Conservation (phyloP, 2,329 filamentous ascomycete genomes). For the Penicillium sp. region DNA sequence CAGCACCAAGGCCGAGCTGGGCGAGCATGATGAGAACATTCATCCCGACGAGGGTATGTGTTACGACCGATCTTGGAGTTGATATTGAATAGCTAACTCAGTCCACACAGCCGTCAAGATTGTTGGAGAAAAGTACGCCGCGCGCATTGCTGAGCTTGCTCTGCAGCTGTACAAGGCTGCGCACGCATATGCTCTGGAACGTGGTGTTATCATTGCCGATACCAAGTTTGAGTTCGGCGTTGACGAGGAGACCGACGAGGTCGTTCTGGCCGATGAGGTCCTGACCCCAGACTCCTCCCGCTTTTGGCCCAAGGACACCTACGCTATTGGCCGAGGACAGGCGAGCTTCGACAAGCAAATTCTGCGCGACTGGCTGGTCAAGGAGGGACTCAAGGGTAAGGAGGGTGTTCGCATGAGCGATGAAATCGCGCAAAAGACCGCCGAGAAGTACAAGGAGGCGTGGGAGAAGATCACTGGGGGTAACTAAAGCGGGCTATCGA, state of each 20-base stretch:
- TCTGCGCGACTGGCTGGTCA: constrained; percentile 77
- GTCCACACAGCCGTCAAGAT: constrained; percentile 52
- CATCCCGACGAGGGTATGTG: constrained; percentile 60
- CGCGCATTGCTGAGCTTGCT: constrained; percentile 63
- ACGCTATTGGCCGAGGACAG: constrained; percentile 71
- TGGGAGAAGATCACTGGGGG: constrained; percentile 67
- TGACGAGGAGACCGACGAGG: constrained; percentile 61
- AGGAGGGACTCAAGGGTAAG: constrained; percentile 71
- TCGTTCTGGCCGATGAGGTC: constrained; percentile 80
- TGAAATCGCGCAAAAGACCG: constrained; percentile 67
- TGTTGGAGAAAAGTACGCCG: constrained; percentile 63
- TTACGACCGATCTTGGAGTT: background rate
- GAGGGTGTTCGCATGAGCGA: constrained; percentile 69
- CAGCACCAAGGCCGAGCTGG: constrained; percentile 78
- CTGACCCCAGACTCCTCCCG: constrained; percentile 79
- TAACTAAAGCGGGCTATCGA: constrained; percentile 32
- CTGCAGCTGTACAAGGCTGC: constrained; percentile 62
- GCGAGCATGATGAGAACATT: constrained; percentile 84
- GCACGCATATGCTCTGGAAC: constrained; percentile 45
- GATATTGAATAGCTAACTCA: constrained; percentile 6
- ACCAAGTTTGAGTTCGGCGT: constrained; percentile 77
- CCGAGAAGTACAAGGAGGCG: constrained; percentile 71
- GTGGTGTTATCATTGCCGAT: constrained; percentile 74
- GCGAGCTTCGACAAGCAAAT: constrained; percentile 87
- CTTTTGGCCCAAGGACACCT: constrained; percentile 78